phyloP scores from a whole-genome alignment of 2,329 filamentous ascomycete genomes.

The Sporothrix curviconia region DNA sequence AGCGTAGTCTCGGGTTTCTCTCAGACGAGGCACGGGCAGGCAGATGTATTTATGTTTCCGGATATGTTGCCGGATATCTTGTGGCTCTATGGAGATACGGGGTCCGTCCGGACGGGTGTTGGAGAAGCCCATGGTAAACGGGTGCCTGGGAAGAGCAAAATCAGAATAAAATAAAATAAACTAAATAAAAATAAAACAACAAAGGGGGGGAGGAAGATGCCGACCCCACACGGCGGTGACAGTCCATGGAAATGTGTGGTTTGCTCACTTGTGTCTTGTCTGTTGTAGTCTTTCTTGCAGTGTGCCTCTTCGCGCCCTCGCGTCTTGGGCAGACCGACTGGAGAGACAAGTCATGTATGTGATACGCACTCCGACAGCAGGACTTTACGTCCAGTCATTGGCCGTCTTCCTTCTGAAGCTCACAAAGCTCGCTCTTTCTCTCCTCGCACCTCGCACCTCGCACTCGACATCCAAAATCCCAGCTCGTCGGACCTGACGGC shows the following conservation, averaged over 20 bases:
- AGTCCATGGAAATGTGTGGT: background rate
- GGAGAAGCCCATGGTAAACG: conserved; percentile 20
- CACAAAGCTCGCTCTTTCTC: too few species aligned
- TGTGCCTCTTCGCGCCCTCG: background rate
- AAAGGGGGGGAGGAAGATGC: too few species aligned
- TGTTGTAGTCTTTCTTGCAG: background rate
- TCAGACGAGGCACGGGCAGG: too few species aligned
- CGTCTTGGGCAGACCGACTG: background rate
- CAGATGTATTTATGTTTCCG: background rate
- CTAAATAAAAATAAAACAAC: background rate
- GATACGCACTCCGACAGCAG: background rate
- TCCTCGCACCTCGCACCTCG: too few species aligned
- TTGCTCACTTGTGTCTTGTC: background rate
- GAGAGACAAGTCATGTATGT: background rate
- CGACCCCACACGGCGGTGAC: too few species aligned
- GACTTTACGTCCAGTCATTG: background rate
- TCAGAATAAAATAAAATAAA: background rate
- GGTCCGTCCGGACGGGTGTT: conserved; percentile 18
- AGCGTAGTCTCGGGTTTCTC: too few species aligned
- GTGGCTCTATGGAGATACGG: background rate
- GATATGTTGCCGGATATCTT: too few species aligned
- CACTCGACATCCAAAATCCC: background rate
- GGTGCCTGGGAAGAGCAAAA: background rate
- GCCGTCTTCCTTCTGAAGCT: too few species aligned
- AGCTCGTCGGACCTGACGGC: conserved; percentile 1